These are phyloP conservation scores for Funneliformis geosporum DNA, from an alignment of 192 early-diverging fungal genomes.

Conservation along the genomic window DNA sequence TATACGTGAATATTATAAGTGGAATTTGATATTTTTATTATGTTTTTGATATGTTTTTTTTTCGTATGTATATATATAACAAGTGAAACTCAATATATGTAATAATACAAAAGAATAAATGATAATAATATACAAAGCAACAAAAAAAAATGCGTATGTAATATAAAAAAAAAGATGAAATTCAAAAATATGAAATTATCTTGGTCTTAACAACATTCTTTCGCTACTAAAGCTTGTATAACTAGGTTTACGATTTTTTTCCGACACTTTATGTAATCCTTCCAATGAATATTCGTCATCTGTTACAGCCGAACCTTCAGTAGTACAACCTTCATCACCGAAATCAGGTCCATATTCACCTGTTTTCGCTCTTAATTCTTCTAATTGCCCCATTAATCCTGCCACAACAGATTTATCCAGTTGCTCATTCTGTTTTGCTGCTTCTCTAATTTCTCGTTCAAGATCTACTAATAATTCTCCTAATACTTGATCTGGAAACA, in stretches of 20 bases:
- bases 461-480: conserved; percentile 28
- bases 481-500: conserved; percentile 29
- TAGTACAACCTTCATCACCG: conserved; percentile 4
- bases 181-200: too few species aligned
- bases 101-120: too few species aligned
- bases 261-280: background rate
- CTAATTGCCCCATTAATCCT: conserved; percentile 28
- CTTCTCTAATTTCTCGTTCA: conserved; percentile 30
- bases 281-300: background rate
- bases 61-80: too few species aligned
- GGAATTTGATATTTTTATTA: too few species aligned
- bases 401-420: conserved; percentile 18
- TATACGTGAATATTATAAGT: too few species aligned
- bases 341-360: conserved; percentile 13
- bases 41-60: too few species aligned
- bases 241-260: background rate
- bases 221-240: background rate
- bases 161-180: too few species aligned
- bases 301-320: conserved; percentile 1
- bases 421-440: conserved; percentile 11
- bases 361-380: conserved; percentile 20
- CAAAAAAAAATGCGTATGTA: too few species aligned
- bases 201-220: background rate
- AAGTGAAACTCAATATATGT: too few species aligned
- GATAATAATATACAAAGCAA: too few species aligned